Percentiles rank a stretch among this genome's conserved stretches.
These are phyloP conservation scores for Jamesozyma gamospora DNA, from an alignment of 805 yeast genomes.

Conservation along the genomic window DNA sequence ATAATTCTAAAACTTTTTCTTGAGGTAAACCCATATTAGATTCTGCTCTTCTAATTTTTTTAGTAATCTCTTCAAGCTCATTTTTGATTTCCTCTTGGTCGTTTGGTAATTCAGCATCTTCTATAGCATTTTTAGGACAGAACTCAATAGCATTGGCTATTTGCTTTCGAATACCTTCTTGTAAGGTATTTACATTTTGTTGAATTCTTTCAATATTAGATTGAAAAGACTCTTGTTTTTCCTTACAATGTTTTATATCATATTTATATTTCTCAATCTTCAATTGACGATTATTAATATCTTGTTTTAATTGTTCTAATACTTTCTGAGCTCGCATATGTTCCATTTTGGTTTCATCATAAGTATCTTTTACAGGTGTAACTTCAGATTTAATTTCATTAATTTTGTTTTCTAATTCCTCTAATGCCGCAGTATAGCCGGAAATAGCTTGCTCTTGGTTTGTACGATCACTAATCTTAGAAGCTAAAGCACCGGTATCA, in stretches of 20 bases:
- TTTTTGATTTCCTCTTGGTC: conserved; percentile 39
- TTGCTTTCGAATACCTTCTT: conserved; percentile 23
- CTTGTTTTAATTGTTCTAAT: conserved; percentile 12
- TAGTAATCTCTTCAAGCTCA: conserved; percentile 39
- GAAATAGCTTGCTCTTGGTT: conserved; percentile 19
- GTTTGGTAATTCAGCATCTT: conserved; percentile 31
- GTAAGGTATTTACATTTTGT: conserved; percentile 23
- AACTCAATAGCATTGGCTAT: conserved; percentile 29
- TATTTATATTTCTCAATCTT: conserved; percentile 18
- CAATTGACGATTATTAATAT: conserved; percentile 8
- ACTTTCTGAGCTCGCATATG: conserved; percentile 6
- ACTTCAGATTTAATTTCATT: conserved; percentile 12
- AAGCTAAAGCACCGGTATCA: conserved; percentile 22
- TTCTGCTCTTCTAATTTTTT: conserved; percentile 44
- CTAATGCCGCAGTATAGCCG: conserved; percentile 20
- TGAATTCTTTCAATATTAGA: conserved; percentile 9
- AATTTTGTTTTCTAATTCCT: conserved; percentile 18
- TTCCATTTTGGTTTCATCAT: conserved; percentile 10
- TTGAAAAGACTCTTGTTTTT: conserved; percentile 11
- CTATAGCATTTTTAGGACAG: conserved; percentile 41
- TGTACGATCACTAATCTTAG: conserved; percentile 16
- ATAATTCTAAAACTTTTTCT: conserved; percentile 43
- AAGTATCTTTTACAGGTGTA: conserved; percentile 12
- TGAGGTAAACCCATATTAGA: conserved; percentile 43
- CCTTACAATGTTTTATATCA: conserved; percentile 19